Evolutionary conservation across 495 filamentous ascomycete genomes (phyloP).

Genomic region (Tuber brumale): DNA sequence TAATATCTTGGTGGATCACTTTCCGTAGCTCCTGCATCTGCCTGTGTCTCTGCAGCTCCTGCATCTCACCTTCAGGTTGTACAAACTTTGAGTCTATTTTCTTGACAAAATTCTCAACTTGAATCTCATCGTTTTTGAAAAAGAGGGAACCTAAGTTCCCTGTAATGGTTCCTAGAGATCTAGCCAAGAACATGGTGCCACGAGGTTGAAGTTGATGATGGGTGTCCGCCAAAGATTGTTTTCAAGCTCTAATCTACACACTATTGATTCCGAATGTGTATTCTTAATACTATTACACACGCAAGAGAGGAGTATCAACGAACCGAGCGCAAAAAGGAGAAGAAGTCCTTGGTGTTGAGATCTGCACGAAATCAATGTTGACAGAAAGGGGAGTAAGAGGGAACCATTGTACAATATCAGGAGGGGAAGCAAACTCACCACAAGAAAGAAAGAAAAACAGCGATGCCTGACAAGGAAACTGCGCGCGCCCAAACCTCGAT

Average conservation of each 20-base stretch:
- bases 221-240: neutral
- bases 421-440: neutral
- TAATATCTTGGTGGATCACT: too few relatives aligned
- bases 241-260: neutral
- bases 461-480: neutral
- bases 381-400: neutral
- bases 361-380: neutral
- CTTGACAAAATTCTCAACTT: too few relatives aligned
- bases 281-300: neutral
- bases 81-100: too few relatives aligned
- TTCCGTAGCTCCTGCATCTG: too few relatives aligned
- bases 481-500: neutral
- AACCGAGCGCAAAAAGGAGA: neutral
- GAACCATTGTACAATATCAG: neutral
- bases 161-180: neutral
- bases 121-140: constrained; percentile 42
- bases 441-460: neutral
- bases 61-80: too few relatives aligned
- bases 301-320: neutral
- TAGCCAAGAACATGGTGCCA: neutral
- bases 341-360: neutral
- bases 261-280: neutral
- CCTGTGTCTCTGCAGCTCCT: too few relatives aligned
- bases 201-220: neutral
- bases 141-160: constrained; percentile 26